Percentiles rank a stretch among this genome's conserved stretches.
These are phyloP conservation scores for Hymenotorrendiella dingleyae DNA, from an alignment of 2,329 filamentous ascomycete species.

Conservation along the genomic window DNA sequence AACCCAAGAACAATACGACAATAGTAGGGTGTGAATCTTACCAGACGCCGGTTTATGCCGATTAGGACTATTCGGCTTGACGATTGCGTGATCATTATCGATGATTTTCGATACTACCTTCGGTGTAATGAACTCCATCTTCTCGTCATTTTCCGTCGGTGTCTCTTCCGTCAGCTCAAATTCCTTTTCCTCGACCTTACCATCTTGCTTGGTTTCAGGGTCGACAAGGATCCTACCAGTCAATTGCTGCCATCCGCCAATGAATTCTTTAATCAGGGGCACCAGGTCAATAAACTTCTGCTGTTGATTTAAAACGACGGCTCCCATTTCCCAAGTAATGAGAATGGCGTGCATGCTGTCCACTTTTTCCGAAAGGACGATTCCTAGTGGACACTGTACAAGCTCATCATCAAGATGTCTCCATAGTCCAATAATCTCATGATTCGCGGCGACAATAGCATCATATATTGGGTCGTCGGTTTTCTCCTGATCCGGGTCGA, in stretches of 20 bases:
- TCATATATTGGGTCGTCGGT: neutral
- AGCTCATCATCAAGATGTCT: neutral
- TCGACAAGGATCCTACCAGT: neutral
- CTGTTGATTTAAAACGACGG: neutral
- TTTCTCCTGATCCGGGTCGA: neutral
- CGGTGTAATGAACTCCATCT: conserved; percentile 17
- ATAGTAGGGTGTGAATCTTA: neutral
- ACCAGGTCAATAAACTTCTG: conserved; percentile 1
- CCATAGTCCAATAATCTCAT: conserved; percentile 10
- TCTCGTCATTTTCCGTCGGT: conserved; percentile 7
- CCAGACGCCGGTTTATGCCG: neutral
- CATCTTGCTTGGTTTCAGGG: neutral
- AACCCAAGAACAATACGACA: neutral
- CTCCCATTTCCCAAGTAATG: neutral
- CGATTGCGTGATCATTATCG: neutral
- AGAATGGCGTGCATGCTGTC: conserved; percentile 8
- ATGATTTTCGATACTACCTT: neutral
- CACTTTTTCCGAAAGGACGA: neutral
- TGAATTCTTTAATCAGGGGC: neutral
- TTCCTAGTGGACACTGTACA: neutral
- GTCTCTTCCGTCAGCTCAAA: neutral
- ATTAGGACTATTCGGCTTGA: neutral
- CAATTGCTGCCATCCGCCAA: conserved; percentile 4
- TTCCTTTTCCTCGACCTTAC: neutral
- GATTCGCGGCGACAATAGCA: conserved; percentile 6